Conservation (phyloP, 1,284 basidiomycete genomes). For the Megacollybia platyphylla region DNA sequence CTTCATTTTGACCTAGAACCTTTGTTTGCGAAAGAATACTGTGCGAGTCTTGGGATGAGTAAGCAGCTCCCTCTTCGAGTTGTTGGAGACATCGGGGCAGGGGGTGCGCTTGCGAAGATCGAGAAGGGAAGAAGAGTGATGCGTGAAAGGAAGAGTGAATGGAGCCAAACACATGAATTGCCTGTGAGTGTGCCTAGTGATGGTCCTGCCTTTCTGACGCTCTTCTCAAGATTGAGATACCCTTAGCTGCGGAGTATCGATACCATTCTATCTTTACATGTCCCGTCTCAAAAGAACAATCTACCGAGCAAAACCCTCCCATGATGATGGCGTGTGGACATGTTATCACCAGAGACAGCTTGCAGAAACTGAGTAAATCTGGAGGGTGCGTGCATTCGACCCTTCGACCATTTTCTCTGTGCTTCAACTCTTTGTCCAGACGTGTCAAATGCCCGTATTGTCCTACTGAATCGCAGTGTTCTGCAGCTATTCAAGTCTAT, state of each 20-base stretch:
- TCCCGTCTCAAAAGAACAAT: constrained; percentile 95
- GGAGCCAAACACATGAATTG: constrained; percentile 82
- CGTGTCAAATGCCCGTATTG: constrained; percentile 87
- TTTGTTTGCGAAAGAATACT: constrained; percentile 83
- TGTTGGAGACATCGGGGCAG: constrained; percentile 83
- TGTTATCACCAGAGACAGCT: constrained; percentile 81
- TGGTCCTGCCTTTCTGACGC: constrained; percentile 6
- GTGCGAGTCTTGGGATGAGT: constrained; percentile 77
- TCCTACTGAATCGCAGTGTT: constrained; percentile 58
- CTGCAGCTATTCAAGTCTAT: constrained; percentile 52
- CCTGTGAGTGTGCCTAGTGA: constrained; percentile 44
- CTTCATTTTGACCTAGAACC: constrained; percentile 69
- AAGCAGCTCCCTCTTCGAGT: constrained; percentile 80
- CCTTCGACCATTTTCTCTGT: neutral
- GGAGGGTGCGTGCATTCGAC: constrained; percentile 51
- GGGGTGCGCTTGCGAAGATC: constrained; percentile 78
- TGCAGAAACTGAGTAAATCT: constrained; percentile 77
- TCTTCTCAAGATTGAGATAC: constrained; percentile 79
- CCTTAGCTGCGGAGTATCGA: constrained; percentile 71
- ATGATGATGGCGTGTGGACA: constrained; percentile 98
- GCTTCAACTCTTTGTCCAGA: constrained; percentile 22
- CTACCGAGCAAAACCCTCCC: constrained; percentile 86
- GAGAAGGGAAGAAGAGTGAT: constrained; percentile 90
- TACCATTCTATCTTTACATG: constrained; percentile 98
- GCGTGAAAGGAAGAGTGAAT: constrained; percentile 83